Conservation (phyloP, 352 stramenopile genomes). For the Globisporangium polare region DNA sequence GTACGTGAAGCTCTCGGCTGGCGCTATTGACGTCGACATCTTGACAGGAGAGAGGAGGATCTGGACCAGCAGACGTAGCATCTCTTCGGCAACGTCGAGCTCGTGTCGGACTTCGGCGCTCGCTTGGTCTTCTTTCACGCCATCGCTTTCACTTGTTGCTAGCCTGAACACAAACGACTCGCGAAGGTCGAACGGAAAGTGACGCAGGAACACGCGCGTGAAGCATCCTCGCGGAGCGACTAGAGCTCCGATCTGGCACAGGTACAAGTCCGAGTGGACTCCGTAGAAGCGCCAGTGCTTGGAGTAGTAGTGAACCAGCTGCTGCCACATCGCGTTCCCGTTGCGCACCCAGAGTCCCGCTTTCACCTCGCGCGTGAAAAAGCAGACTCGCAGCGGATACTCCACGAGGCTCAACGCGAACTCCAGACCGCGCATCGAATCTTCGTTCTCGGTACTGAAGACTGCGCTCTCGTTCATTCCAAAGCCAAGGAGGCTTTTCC, state of each 20-base stretch:
- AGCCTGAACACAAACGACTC: constrained; percentile 9
- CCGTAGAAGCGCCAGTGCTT: constrained; percentile 80
- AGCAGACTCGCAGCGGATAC: constrained; percentile 51
- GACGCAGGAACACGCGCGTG: constrained; percentile 50
- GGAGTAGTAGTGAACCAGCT: constrained; percentile 76
- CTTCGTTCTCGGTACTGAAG: constrained; percentile 9
- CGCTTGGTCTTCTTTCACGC: constrained; percentile 17
- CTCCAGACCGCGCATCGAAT: constrained; percentile 16
- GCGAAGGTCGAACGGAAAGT: constrained; percentile 33
- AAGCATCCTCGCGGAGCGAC: constrained; percentile 52
- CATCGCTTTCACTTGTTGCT: constrained; percentile 7
- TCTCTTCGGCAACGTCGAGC: constrained; percentile 56
- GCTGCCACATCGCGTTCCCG: constrained; percentile 76
- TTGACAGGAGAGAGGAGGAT: constrained; percentile 56
- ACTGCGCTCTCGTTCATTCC: not conserved
- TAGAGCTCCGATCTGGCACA: constrained; percentile 53
- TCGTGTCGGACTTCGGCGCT: constrained; percentile 32
- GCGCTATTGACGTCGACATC: constrained; percentile 26
- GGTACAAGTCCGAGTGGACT: constrained; percentile 68
- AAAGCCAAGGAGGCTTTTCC: constrained; percentile 39
- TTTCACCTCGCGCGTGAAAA: constrained; percentile 73
- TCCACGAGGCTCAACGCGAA: constrained; percentile 49
- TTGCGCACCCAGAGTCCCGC: constrained; percentile 74
- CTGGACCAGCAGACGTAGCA: constrained; percentile 56
- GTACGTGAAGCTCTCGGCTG: constrained; percentile 29